Evolutionary conservation across 2,329 filamentous ascomycete genomes (phyloP), one percentile per base, ranked within the genome.

Genomic region (Penicillium carneum): DNA sequence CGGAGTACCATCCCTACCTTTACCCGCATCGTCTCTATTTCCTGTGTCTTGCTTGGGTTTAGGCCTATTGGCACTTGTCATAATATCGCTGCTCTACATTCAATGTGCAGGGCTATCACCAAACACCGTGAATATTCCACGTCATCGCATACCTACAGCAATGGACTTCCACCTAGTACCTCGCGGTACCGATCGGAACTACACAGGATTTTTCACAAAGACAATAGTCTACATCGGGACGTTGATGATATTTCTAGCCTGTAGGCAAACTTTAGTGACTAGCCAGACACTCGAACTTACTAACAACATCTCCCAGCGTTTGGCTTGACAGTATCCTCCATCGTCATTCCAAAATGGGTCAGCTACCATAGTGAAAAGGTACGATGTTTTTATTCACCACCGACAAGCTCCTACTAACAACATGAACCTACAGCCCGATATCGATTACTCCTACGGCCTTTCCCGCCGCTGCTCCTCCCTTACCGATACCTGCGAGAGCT

Each of bases 401-500:
- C 41, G 12, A 59, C 2, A 43, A 45, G 36, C 38, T 29, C 23
- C 36, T 31, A 57, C 50, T 39, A 23, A 51, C 33, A 48, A 10
- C 12, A 20, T 51, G 29, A 11, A 14, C n/a, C 23, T n/a, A 31
- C 51, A 77, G 74, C 73, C 74, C 31, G 85, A 87, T 68, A 86
- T 84, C 57, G 80, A 84, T 64, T 87, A 93, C 67, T 86, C 84
- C 48, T 88, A 90, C 74, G 94, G 94, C 61, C 86, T 99, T 47
- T 91, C 97, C 79, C 86, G 85, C 69, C 88, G 87, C 74, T 99
- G 94, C 80, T 90, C 89, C 56, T 90, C 86, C 60, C 81, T 91
- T 60, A 85, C 85, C 46, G 83, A 86, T 51, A 77, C 72, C 31
- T 79, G 78, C 66, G 74, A 80, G 48, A 76, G 76, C 64, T 95